A percentile compares a stretch with the other conserved stretches of the same genome.
phyloP scores from a whole-genome alignment of 257 asterid genomes.

The Nicotiana paniculata region DNA sequence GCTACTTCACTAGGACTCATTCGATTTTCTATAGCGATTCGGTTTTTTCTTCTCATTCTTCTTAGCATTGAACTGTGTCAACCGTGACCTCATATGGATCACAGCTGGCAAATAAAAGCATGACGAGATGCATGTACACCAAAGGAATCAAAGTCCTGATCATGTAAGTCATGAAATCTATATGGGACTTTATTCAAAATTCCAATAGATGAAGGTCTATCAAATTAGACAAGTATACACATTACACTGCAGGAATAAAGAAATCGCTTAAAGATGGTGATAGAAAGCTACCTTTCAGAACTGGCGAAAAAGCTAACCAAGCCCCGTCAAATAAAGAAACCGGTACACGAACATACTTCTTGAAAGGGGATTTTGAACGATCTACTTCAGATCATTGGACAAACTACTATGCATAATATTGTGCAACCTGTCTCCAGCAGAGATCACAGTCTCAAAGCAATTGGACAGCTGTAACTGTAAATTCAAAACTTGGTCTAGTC shows the following conservation, averaged over 20 bases:
- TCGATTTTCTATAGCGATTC: not conserved
- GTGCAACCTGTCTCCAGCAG: not conserved
- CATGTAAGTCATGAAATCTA: constrained; percentile 1
- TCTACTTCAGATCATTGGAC: not conserved
- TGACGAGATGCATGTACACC: not conserved
- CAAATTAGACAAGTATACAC: not conserved
- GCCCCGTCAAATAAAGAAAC: constrained; percentile 18
- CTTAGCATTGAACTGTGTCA: not conserved
- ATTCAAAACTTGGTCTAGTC: not conserved
- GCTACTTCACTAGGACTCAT: not conserved
- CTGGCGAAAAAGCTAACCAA: constrained; percentile 14
- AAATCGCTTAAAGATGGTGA: not conserved
- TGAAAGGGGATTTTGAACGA: not conserved
- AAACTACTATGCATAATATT: not conserved
- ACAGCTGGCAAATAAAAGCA: not conserved
- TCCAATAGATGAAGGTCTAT: constrained; percentile 3
- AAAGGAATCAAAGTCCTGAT: not conserved
- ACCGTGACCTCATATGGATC: not conserved
- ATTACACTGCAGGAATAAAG: not conserved
- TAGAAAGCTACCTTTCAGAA: constrained; percentile 18
- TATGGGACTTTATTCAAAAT: not conserved
- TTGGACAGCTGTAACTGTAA: not conserved
- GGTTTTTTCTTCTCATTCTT: not conserved
- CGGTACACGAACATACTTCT: not conserved
- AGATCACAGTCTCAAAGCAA: not conserved